phyloP scores from a whole-genome alignment of 257 asterid genomes.

The Salvia splendens region DNA sequence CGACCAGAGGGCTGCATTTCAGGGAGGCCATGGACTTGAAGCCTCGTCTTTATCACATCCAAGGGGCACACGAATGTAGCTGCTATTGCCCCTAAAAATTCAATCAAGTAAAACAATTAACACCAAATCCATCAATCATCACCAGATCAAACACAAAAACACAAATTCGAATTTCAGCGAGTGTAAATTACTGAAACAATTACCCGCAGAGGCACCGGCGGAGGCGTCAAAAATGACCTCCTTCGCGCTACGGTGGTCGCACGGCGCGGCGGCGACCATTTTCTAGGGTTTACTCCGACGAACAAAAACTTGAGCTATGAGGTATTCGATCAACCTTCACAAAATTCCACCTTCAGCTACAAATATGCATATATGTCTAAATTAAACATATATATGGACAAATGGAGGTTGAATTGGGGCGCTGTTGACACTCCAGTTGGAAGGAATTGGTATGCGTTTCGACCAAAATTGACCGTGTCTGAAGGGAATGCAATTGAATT shows the following conservation, averaged over 20 bases:
- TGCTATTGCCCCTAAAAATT: conserved; percentile 81
- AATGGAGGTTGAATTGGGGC: conserved; percentile 25
- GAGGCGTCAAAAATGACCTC: conserved; percentile 70
- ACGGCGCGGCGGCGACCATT: conserved; percentile 45
- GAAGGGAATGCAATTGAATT: conserved; percentile 23
- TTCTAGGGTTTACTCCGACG: conserved; percentile 18
- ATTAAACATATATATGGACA: neutral
- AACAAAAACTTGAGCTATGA: conserved; percentile 13
- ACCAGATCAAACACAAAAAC: neutral
- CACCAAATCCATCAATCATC: conserved; percentile 19
- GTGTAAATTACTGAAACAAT: conserved; percentile 19
- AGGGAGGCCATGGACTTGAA: conserved; percentile 85
- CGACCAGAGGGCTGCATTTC: conserved; percentile 54
- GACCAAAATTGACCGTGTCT: conserved; percentile 30
- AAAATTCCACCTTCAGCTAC: conserved; percentile 20
- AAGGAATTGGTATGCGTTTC: conserved; percentile 24
- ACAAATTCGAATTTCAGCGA: conserved; percentile 15
- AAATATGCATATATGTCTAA: neutral
- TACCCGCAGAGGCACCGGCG: conserved; percentile 98
- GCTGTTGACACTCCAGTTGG: conserved; percentile 35
- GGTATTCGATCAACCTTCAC: neutral
- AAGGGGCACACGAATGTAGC: conserved; percentile 91
- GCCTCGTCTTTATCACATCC: conserved; percentile 95
- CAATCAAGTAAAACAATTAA: conserved; percentile 6
- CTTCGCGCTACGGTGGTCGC: conserved; percentile 50